Conservation (phyloP, 345 rosid genomes). For the Euphorbia tirucalli region DNA sequence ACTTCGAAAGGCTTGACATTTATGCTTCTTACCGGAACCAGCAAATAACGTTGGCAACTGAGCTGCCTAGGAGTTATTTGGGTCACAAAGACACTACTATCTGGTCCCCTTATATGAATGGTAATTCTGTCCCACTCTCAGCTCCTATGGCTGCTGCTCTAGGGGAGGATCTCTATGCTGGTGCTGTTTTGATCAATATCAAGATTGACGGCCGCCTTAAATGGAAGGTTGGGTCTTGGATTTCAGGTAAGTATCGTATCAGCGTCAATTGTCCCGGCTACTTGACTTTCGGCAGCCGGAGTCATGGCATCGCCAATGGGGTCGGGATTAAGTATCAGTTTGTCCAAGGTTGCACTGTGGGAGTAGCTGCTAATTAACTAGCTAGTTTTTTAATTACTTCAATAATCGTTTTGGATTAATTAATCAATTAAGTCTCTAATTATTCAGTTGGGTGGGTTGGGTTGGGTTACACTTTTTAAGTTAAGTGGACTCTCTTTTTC, state of each 20-base stretch:
- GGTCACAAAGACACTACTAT: slow-evolving; percentile 53
- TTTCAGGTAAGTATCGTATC: slow-evolving; percentile 59
- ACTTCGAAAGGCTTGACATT: slow-evolving; percentile 46
- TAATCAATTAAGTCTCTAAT: neutral
- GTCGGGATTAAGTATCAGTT: slow-evolving; percentile 50
- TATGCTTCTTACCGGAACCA: slow-evolving; percentile 70
- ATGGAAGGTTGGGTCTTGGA: slow-evolving; percentile 82
- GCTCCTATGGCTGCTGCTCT: slow-evolving; percentile 39
- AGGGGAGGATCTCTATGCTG: slow-evolving; percentile 53
- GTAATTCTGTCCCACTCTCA: slow-evolving; percentile 47
- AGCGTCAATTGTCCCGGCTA: slow-evolving; percentile 62
- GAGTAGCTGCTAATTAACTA: slow-evolving; percentile 27
- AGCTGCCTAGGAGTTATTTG: slow-evolving; percentile 58
- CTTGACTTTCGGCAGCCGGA: slow-evolving; percentile 23
- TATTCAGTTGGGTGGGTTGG: no score
- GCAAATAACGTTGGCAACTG: slow-evolving; percentile 52
- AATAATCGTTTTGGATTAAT: no score
- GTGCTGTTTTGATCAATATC: slow-evolving; percentile 48
- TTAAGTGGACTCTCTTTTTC: no score
- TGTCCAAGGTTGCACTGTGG: slow-evolving; percentile 54
- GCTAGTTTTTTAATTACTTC: no score
- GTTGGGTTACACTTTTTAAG: neutral
- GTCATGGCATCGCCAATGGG: slow-evolving; percentile 22
- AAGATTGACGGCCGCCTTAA: slow-evolving; percentile 52
- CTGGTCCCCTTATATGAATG: slow-evolving; percentile 72